phyloP scores from a whole-genome alignment of 2,329 filamentous ascomycete species.

The Aspergillus pseudoterreus region DNA sequence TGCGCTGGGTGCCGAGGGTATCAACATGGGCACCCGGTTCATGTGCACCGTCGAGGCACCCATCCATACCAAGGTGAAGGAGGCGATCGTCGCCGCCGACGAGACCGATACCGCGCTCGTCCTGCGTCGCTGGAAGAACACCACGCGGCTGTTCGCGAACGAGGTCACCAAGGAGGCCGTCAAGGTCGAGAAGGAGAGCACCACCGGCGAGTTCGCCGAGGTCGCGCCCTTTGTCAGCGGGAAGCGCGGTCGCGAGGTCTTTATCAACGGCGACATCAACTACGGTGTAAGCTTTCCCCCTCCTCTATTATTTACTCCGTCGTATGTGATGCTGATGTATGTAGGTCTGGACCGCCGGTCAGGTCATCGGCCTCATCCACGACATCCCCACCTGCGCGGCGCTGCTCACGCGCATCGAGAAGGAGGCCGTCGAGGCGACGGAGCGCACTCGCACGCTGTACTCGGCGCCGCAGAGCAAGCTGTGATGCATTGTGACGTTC shows the following conservation, averaged over 20 bases:
- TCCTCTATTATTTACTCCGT: not conserved
- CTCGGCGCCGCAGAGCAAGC: constrained; percentile 49
- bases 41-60: constrained; percentile 95
- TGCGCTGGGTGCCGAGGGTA: constrained; percentile 81
- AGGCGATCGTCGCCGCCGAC: constrained; percentile 79
- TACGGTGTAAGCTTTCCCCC: constrained; percentile 63
- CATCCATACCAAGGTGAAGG: constrained; percentile 89
- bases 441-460: constrained; percentile 57
- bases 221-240: constrained; percentile 84
- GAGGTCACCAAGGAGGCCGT: constrained; percentile 78
- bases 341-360: constrained; percentile 93
- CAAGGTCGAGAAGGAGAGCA: constrained; percentile 78
- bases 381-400: constrained; percentile 74
- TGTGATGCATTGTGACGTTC: constrained; percentile 35
- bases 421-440: constrained; percentile 67
- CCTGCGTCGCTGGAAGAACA: constrained; percentile 89
- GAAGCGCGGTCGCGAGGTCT: constrained; percentile 85
- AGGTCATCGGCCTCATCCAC: constrained; percentile 86
- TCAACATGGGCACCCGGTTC: constrained; percentile 98
- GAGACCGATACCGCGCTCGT: constrained; percentile 91
- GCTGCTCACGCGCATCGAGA: constrained; percentile 69
- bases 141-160: constrained; percentile 81
- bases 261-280: constrained; percentile 85
- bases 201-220: constrained; percentile 82
- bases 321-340: constrained; percentile 12